These are phyloP conservation scores for Ogataea glucozyma DNA, from an alignment of 805 yeast species.

Conservation along the genomic window DNA sequence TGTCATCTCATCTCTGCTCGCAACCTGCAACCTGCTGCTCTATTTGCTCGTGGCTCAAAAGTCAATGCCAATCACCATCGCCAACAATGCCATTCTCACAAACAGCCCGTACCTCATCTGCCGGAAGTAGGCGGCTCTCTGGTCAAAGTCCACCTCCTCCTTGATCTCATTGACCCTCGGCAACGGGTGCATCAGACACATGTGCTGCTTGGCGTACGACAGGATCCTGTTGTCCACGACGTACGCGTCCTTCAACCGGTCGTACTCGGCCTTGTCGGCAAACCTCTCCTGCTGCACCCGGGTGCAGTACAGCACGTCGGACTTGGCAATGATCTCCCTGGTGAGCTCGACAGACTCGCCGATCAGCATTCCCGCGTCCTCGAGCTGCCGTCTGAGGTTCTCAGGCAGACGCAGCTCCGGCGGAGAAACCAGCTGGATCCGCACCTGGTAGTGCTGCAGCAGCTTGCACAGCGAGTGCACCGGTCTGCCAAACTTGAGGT, in stretches of 20 bases:
- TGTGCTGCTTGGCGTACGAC: constrained; percentile 92
- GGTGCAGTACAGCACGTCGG: constrained; percentile 96
- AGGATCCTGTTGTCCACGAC: constrained; percentile 90
- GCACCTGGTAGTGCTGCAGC: constrained; percentile 88
- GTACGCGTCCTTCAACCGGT: constrained; percentile 86
- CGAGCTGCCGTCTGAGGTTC: constrained; percentile 65
- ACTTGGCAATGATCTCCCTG: constrained; percentile 79
- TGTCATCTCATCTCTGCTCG: too few species aligned
- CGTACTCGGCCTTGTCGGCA: constrained; percentile 69
- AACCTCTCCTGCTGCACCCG: constrained; percentile 98
- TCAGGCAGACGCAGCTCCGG: constrained; percentile 82
- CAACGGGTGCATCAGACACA: constrained; percentile 98
- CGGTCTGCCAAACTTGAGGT: constrained; percentile 96
- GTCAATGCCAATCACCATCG: constrained; percentile 97
- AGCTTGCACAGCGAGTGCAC: constrained; percentile 94
- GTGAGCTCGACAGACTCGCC: constrained; percentile 76
- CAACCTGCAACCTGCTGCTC: neutral
- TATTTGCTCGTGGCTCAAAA: constrained; percentile 46
- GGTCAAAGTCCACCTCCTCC: constrained; percentile 98
- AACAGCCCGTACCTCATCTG: constrained; percentile 98
- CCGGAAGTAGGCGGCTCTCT: constrained; percentile 99
- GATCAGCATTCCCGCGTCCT: constrained; percentile 65
- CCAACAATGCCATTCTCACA: constrained; percentile 97
- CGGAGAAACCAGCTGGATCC: constrained; percentile 90
- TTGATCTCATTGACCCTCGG: constrained; percentile 96